A percentile compares a stretch with the other conserved stretches of the same genome.
Evolutionary conservation across 2,329 filamentous ascomycete genomes (phyloP).

Genomic region (Orbilia ellipsospora): DNA sequence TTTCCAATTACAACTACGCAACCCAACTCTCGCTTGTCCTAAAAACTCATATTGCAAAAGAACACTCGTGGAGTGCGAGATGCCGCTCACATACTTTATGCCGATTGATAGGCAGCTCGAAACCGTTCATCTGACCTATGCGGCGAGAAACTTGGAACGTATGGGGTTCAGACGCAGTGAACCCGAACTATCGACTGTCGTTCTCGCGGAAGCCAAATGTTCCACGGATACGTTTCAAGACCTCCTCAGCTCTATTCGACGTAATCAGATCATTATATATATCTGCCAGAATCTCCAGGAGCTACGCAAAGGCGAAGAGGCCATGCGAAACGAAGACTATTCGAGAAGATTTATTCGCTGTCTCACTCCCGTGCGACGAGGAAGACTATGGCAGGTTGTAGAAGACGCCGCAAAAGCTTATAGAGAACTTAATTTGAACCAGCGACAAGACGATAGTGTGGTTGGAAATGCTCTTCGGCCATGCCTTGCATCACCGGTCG

Average conservation of each 20-base stretch:
- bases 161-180: constrained; percentile 36
- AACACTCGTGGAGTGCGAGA: constrained; percentile 24
- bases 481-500: background rate
- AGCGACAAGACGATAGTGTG: background rate
- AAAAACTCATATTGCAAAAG: constrained; percentile 18
- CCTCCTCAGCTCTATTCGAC: constrained; percentile 26
- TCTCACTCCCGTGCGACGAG: constrained; percentile 33
- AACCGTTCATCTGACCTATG: constrained; percentile 43
- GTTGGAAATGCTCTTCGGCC: background rate
- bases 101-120: constrained; percentile 33
- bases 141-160: constrained; percentile 35
- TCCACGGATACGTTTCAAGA: constrained; percentile 25
- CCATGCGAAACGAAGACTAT: constrained; percentile 35
- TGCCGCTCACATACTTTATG: constrained; percentile 51
- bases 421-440: constrained; percentile 22
- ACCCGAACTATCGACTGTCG: constrained; percentile 21
- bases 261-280: constrained; percentile 48
- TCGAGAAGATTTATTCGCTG: constrained; percentile 43
- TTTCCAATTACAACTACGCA: constrained; percentile 61
- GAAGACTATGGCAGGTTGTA: constrained; percentile 40
- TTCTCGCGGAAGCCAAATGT: constrained; percentile 33
- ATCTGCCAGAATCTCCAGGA: constrained; percentile 42
- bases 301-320: constrained; percentile 29
- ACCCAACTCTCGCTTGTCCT: constrained; percentile 58
- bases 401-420: constrained; percentile 28